phyloP scores from a whole-genome alignment of 768 basidiomycete genomes.

The Lentinula raphanica region DNA sequence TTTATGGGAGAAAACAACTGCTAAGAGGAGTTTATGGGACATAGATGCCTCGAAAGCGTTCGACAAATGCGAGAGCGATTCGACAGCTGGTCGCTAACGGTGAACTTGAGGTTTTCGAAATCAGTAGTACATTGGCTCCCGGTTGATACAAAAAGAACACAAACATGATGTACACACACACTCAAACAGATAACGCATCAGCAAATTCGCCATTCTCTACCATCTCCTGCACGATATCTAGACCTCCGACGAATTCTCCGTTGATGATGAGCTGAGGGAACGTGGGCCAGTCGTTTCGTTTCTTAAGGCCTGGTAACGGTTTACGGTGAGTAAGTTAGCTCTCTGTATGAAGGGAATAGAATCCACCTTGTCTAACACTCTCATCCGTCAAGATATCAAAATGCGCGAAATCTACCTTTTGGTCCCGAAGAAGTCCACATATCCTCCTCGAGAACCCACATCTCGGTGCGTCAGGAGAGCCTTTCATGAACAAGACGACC shows the following conservation, averaged over 20 bases:
- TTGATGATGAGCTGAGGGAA: conserved; percentile 83
- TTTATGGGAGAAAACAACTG: no score
- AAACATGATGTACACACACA: conserved; percentile 10
- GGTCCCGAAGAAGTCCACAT: conserved; percentile 57
- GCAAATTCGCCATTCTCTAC: conserved; percentile 71
- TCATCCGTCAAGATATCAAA: conserved; percentile 87
- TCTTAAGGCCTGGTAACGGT: conserved; percentile 53
- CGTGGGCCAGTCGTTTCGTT: conserved; percentile 86
- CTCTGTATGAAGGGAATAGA: not conserved
- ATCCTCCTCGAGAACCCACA: conserved; percentile 86
- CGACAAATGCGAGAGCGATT: no score
- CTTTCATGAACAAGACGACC: conserved; percentile 92
- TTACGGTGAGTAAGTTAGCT: not conserved
- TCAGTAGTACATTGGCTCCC: not conserved
- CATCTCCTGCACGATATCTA: conserved; percentile 92
- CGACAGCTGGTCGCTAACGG: no score
- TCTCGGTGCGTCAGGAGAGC: conserved; percentile 66
- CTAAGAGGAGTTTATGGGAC: no score
- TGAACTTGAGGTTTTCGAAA: no score
- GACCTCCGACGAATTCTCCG: conserved; percentile 91
- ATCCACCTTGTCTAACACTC: conserved; percentile 68
- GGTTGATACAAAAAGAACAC: not conserved
- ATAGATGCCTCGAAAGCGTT: no score
- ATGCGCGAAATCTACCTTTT: conserved; percentile 60
- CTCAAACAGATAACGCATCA: conserved; percentile 30